Evolutionary conservation across 2,329 filamentous ascomycete genomes (phyloP), one percentile per base, ranked within the genome.

Genomic region (Xylariaceae sp.): DNA sequence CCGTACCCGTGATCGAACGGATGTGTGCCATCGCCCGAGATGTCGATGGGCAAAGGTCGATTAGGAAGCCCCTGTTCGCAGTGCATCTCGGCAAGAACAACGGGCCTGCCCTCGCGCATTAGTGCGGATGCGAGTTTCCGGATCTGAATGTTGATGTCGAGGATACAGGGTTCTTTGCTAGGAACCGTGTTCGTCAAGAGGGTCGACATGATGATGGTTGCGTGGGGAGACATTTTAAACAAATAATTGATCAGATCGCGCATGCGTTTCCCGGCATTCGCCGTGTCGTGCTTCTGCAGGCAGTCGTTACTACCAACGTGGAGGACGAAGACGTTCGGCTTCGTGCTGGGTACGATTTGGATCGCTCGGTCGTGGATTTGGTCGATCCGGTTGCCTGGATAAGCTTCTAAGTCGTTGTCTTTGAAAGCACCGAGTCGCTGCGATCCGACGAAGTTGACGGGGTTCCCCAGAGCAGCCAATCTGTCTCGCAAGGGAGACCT

Each of bases 251-350:
- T 58, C 16, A 71, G 41, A 39, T 62, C 43, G 16, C 45, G 49
- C 47, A 70, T 49, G 12, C 66, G 61, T 16, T 44, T 48, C n/a
- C 58, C 60, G 6, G 60, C 58, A 36, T 65, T 62, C 16, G 47
- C 43, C 6, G 60, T 55, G 34, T 69, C 58, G 43, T 60, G 59
- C n/a, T 60, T 46, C 52, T 68, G 67, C 21, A 65, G 51, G 31
- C 68, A 69, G 51, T 72, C 68, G 44, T 72, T 72, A 16, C 68
- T 67, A 3, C 69, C 69, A 12, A 66, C 64, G 41, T 71, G 66
- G n/a, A 72, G 52, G 11, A 68, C 44, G 36, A 71, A 65, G 11
- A 71, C 46, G 45, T 72, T 68, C 5, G 69, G 69, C 40, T 58
- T 60, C 33, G 60, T 56, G 2, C 50, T 9, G 2, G 62, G 49